Evolutionary conservation across 192 early-diverging fungal species (phyloP).

Genomic region (Coemansia sp.): DNA sequence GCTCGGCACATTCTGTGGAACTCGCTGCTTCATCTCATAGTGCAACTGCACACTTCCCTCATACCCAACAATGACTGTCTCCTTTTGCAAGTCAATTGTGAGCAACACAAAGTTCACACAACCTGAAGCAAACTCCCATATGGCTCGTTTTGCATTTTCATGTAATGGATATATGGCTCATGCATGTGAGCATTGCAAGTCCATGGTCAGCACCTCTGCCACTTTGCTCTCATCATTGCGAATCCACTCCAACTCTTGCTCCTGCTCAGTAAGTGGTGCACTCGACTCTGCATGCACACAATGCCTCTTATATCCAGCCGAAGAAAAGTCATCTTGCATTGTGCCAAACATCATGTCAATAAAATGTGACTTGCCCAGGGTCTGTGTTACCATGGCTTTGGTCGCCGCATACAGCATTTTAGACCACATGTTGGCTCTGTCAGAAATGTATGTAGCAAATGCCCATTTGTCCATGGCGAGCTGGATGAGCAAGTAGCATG

Average conservation of each 20-base stretch:
- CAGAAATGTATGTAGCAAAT: conserved; percentile 77
- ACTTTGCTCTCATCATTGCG: conserved; percentile 23
- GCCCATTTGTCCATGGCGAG: conserved; percentile 67
- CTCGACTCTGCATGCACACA: conserved; percentile 54
- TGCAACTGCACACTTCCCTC: conserved; percentile 43
- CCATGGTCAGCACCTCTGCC: conserved; percentile 22
- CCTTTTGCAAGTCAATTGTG: conserved; percentile 51
- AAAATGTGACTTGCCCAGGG: conserved; percentile 79
- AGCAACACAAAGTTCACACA: conserved; percentile 66
- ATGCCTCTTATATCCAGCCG: conserved; percentile 35
- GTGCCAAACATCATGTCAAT: conserved; percentile 83
- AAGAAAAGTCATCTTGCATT: conserved; percentile 28
- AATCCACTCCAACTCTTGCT: conserved; percentile 69
- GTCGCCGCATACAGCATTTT: conserved; percentile 96
- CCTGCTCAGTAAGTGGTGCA: conserved; percentile 83
- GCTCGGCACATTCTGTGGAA: conserved; percentile 67
- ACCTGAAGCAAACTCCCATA: conserved; percentile 54
- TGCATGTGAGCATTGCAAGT: conserved; percentile 64
- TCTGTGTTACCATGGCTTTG: conserved; percentile 73
- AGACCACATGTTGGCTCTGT: conserved; percentile 75
- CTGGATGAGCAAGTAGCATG: conserved; percentile 68
- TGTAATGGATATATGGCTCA: conserved; percentile 63
- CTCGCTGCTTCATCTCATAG: conserved; percentile 49
- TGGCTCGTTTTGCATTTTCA: conserved; percentile 61
- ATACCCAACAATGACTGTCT: conserved; percentile 57